Base-by-base conservation (phyloP, 2,329 filamentous ascomycete species). In the Fusarium xyrophilum region DNA sequence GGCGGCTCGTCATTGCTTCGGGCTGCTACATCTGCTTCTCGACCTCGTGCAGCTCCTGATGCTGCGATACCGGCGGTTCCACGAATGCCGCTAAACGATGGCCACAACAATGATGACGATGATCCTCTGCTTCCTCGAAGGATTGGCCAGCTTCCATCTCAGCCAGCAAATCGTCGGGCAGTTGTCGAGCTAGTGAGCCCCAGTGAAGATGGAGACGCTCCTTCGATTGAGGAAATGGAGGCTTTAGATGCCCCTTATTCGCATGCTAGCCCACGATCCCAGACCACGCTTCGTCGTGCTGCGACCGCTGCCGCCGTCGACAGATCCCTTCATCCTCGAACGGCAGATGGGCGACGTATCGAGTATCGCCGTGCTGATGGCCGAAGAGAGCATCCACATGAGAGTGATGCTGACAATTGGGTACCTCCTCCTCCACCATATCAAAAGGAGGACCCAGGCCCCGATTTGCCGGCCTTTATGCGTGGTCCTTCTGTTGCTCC, bases 371-470 rank as follows among this genome's bases (percentile, higher is more conserved):
- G 90, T 46, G 89, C 90, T 17, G 89, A 92, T 77, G 89, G 89
- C 10, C 84, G 89, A 42, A 83, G 86, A 42, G 90, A 94, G 73
- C 85, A 93, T 70, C 92, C 92, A 7, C 92, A 96, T 76, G 92
- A 96, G 78, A 95, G 92, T 67, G 92, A 96, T 76, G 92, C 92
- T 7, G 93, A 96, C 73, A 93, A 94, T 72, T 96, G 93, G 93
- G 91, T 93, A 7, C 91, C 92, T 8, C 93, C 93, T 8, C 93
- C 93, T 12, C 93, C 93, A 6, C 92, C 92, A 2, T 96, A 96
- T 72, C 87, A 89, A 40, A 86, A 87, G 56, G 88, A 91, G 1
- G 86, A 88, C 48, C 86, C 86, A 1, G 82, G 82, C 7, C 62
- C 62, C 13, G 85, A 87, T 69, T 67, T 86, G 57, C 86, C 86